phyloP scores from a whole-genome alignment of 1,284 basidiomycete species.

The Psilocybe mexicana region DNA sequence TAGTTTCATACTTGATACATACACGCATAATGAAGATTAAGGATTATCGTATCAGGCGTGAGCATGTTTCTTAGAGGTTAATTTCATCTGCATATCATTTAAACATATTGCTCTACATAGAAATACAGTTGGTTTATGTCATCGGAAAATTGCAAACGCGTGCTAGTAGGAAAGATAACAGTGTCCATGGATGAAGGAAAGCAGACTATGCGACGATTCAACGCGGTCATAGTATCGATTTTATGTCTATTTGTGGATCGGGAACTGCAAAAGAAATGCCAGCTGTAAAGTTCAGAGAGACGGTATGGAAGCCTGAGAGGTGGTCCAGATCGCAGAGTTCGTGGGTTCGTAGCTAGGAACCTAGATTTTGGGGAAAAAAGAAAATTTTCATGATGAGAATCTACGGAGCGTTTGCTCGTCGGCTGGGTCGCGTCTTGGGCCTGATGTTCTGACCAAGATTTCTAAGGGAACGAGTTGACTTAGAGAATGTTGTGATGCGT shows the following conservation, averaged over 20 bases:
- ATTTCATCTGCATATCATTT: neutral
- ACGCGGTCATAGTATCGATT: conserved; percentile 11
- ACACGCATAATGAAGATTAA: neutral
- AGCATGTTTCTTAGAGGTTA: neutral
- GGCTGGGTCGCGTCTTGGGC: conserved; percentile 53
- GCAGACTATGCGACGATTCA: neutral
- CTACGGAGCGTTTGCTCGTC: conserved; percentile 60
- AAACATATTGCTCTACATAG: conserved; percentile 12
- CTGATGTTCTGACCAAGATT: conserved; percentile 52
- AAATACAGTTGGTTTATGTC: conserved; percentile 20
- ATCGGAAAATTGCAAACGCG: neutral
- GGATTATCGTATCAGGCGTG: neutral
- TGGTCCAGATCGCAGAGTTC: neutral
- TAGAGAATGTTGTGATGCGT: conserved; percentile 23
- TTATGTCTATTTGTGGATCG: conserved; percentile 17
- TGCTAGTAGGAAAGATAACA: conserved; percentile 14
- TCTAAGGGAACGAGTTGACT: conserved; percentile 59
- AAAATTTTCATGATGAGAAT: conserved; percentile 36
- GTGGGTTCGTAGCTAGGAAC: neutral
- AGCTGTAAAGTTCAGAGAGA: neutral
- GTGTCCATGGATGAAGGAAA: conserved; percentile 8
- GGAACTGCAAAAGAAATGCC: conserved; percentile 1
- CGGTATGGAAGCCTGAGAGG: neutral
- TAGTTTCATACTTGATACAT: too few species aligned
- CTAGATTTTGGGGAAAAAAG: neutral